Evolutionary conservation across 169 alveolate species (phyloP).

Genomic region (Amoebophrya sp.): DNA sequence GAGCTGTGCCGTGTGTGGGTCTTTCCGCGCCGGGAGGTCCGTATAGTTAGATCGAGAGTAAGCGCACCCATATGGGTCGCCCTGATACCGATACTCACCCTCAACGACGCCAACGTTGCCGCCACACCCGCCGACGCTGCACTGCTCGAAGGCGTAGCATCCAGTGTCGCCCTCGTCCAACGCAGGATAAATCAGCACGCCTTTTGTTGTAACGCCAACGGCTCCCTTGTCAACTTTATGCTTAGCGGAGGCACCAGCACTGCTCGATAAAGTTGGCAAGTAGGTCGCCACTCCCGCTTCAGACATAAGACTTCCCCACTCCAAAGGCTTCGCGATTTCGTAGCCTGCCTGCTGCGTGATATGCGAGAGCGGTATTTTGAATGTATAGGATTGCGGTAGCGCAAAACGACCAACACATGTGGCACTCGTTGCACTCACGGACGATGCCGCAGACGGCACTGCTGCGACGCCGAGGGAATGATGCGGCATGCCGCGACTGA

Average conservation of each 20-base stretch:
- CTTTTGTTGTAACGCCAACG: neutral
- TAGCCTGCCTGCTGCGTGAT: neutral
- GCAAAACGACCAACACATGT: neutral
- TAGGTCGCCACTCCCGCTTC: no score
- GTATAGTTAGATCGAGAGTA: neutral
- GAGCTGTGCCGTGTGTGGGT: neutral
- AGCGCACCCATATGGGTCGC: neutral
- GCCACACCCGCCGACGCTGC: conserved; percentile 15
- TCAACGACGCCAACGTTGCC: neutral
- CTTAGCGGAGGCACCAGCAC: neutral
- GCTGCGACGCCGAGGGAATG: neutral
- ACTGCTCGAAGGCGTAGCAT: conserved; percentile 4
- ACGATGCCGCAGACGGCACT: neutral
- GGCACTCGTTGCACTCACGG: neutral
- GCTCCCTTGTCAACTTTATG: neutral
- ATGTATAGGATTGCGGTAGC: neutral
- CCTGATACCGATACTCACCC: neutral
- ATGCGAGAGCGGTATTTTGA: neutral
- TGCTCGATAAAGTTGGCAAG: neutral
- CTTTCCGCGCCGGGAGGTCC: neutral
- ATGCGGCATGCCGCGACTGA: neutral
- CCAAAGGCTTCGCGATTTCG: neutral
- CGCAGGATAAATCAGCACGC: neutral
- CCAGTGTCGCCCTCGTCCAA: neutral
- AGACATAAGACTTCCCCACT: no score